A percentile compares a stretch with the other conserved stretches of the same genome.
Conservation (phyloP, 2,329 filamentous ascomycete genomes). For the Beauveria scarabaeidicola region DNA sequence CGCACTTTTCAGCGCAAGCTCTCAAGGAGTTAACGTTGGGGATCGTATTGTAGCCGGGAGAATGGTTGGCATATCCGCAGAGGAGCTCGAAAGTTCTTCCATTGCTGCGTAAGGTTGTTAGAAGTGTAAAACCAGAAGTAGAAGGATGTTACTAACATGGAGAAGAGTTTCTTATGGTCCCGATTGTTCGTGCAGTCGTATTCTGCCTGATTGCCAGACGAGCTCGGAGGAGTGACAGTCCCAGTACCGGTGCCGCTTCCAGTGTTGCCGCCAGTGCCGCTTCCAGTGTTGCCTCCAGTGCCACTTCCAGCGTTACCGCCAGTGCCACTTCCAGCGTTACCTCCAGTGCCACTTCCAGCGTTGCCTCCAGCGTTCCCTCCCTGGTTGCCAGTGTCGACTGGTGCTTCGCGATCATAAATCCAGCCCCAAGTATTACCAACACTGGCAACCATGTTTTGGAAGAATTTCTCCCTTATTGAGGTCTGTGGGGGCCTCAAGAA, state of each 20-base stretch:
- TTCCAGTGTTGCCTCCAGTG: no score
- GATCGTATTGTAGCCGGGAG: neutral
- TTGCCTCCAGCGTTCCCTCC: neutral
- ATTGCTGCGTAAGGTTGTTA: neutral
- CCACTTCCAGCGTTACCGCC: no score
- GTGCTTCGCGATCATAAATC: neutral
- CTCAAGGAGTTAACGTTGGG: neutral
- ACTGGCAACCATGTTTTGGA: neutral
- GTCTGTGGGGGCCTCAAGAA: neutral
- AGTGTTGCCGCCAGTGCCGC: neutral
- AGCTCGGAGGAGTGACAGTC: neutral
- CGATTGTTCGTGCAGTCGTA: neutral
- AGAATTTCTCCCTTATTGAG: neutral
- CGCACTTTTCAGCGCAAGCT: neutral
- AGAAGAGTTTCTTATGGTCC: neutral
- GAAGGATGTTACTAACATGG: neutral
- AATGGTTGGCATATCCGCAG: neutral
- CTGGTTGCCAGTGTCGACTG: neutral
- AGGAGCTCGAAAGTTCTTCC: neutral
- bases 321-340: neutral
- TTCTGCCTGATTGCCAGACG: neutral
- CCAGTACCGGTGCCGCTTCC: neutral
- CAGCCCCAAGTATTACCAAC: neutral
- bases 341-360: neutral
- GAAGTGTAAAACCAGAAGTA: neutral